Base-by-base conservation (phyloP, 192 early-diverging fungal species). In the Gigaspora rosea region DNA sequence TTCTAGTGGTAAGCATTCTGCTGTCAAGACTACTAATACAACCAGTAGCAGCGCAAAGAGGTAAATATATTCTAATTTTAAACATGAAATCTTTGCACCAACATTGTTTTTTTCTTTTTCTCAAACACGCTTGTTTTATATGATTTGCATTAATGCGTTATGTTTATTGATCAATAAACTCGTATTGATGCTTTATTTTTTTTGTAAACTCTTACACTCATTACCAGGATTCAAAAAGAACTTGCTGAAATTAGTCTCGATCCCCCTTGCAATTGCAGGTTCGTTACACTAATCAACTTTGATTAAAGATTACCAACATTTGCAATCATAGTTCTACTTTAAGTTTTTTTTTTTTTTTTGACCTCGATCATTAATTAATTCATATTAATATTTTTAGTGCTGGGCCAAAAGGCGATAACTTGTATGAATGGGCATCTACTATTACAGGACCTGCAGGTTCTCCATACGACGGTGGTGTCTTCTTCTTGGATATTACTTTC, bases 381-480 rank as follows among this genome's bases (percentile, higher is more conserved):
- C 41, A 41, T 2, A 41, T 41, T 41, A 41, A 41, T 77, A 18
- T 12, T 32, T 1, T 18, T 80, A 94, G 93, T 80, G 97, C 97
- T 57, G 95, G 96, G 33, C 96, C 97, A 9, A 97, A 97, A 75
- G 95, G 95, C 41, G 97, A 97, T 82, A 96, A 96, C 69, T 83
- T 98, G 49, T 97, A 95, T 81, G 95, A 98, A 78, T 98, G 97
- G 97, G 91, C 94, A 4, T 92, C 96, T 20, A 97, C 97, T 4
- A 95, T 98, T 75, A 88, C 90, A 56, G 97, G 97, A 9, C 97
- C 97, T 10, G 83, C 87, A 71, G 94, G 89, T 52, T 95, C 94
- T 33, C 96, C 97, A 10, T 98, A 98, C 78, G 90, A 88, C 33
- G 90, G 91, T 27, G 97, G 97, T 8, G 90, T 96, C 36, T 98